Evolutionary conservation across 805 yeast species (phyloP).

Genomic region (Torulaspora microellipsoides): DNA sequence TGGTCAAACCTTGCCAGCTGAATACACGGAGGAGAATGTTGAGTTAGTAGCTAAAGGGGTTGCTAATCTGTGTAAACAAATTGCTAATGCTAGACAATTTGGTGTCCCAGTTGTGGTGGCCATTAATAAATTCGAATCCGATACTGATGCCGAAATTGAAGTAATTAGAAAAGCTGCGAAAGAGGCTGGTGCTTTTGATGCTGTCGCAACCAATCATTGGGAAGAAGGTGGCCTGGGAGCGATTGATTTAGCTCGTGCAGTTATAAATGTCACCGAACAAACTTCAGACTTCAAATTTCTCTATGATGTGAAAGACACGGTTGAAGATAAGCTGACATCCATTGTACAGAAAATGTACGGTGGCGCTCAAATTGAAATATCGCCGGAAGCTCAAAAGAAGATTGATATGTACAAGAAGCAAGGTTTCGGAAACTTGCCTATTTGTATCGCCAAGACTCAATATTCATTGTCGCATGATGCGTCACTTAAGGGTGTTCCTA

Average conservation of each 20-base stretch:
- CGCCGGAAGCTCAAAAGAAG: constrained; percentile 75
- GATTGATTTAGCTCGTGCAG: constrained; percentile 74
- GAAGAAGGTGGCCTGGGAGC: constrained; percentile 95
- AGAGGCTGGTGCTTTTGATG: constrained; percentile 90
- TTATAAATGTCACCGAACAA: constrained; percentile 59
- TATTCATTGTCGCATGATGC: constrained; percentile 95
- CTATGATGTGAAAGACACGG: constrained; percentile 65
- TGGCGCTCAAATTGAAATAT: constrained; percentile 76
- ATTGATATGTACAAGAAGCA: constrained; percentile 77
- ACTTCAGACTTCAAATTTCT: constrained; percentile 54
- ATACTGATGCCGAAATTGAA: constrained; percentile 73
- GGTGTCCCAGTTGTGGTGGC: constrained; percentile 95
- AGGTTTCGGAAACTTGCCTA: constrained; percentile 87
- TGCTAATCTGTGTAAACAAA: constrained; percentile 86
- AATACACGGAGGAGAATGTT: constrained; percentile 73
- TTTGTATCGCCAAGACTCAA: constrained; percentile 97
- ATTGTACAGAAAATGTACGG: constrained; percentile 93
- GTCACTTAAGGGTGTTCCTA: constrained; percentile 87
- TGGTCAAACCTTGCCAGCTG: constrained; percentile 80
- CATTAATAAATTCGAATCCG: constrained; percentile 81
- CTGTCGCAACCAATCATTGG: constrained; percentile 91
- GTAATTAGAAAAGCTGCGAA: constrained; percentile 75
- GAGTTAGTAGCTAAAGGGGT: constrained; percentile 76
- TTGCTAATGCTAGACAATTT: constrained; percentile 74
- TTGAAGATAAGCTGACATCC: constrained; percentile 71